Conservation (phyloP, 2,329 filamentous ascomycete species). For the Verticillium dahliae region DNA sequence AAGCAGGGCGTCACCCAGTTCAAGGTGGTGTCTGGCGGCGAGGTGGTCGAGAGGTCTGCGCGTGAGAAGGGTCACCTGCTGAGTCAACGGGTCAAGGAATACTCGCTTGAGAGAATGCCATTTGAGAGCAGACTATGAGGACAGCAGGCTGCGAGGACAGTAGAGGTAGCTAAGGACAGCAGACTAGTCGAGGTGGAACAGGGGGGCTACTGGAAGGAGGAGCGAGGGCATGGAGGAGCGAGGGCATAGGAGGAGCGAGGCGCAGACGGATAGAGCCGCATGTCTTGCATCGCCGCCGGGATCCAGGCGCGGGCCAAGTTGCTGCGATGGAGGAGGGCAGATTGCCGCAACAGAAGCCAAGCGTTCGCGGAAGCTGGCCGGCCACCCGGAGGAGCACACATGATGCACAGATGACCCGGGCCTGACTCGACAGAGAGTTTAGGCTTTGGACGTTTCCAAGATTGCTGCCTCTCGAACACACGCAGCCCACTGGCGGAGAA, state of each 20-base stretch:
- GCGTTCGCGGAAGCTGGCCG: not conserved
- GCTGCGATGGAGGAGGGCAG: no score
- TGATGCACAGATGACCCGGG: not conserved
- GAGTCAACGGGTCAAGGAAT: constrained; percentile 73
- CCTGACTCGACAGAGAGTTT: not conserved
- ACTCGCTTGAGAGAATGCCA: constrained; percentile 74
- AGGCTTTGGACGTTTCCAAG: no score
- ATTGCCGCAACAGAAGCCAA: not conserved
- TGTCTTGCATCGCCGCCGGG: not conserved
- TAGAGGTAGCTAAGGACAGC: no score
- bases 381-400: not conserved
- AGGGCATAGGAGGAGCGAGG: no score
- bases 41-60: constrained; percentile 60
- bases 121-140: constrained; percentile 34
- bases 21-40: constrained; percentile 63
- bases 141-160: no score
- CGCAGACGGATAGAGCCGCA: not conserved
- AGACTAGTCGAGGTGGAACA: not conserved
- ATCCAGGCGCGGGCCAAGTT: not conserved
- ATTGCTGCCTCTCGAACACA: no score
- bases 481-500: not conserved
- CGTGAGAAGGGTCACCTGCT: constrained; percentile 72
- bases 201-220: not conserved
- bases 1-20: constrained; percentile 40
- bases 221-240: no score